These are phyloP conservation scores for Sugiyamaella marilandica DNA, from an alignment of 805 yeast genomes.

Conservation along the genomic window DNA sequence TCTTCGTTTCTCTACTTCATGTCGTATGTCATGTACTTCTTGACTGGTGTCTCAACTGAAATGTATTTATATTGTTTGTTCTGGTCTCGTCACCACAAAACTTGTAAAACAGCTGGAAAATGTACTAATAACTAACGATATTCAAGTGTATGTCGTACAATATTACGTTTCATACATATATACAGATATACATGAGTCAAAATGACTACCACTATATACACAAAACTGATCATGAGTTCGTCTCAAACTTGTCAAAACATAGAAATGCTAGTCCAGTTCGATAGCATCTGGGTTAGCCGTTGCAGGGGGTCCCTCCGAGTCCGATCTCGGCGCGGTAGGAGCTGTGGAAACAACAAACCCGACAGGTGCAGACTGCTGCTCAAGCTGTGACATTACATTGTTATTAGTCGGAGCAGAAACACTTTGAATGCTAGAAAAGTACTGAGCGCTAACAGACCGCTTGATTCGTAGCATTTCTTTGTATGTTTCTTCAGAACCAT, in stretches of 20 bases:
- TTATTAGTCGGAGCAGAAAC: constrained; percentile 13
- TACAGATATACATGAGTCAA: no score
- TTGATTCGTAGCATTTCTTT: constrained; percentile 68
- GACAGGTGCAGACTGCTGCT: constrained; percentile 17
- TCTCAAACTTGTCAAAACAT: no score
- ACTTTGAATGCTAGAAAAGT: constrained; percentile 13
- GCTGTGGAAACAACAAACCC: constrained; percentile 23
- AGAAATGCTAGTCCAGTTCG: constrained; percentile 13
- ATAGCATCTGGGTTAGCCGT: constrained; percentile 22
- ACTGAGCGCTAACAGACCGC: constrained; percentile 36
- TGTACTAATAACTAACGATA: no score
- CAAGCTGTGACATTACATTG: constrained; percentile 8
- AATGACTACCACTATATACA: no score
- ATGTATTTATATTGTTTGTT: no score
- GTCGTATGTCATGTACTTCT: no score
- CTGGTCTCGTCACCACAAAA: no score
- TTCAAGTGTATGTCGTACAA: neutral
- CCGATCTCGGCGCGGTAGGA: neutral
- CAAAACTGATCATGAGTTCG: no score
- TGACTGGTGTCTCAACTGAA: neutral
- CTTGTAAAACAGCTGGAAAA: no score
- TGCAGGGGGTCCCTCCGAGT: neutral
- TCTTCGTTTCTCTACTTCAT: no score
- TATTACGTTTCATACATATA: neutral
- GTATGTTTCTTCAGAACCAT: constrained; percentile 68